Percentiles rank a stretch among this genome's conserved stretches.
These are phyloP conservation scores for Sarocladium kiliense DNA, from an alignment of 2,329 filamentous ascomycete species.

Conservation along the genomic window DNA sequence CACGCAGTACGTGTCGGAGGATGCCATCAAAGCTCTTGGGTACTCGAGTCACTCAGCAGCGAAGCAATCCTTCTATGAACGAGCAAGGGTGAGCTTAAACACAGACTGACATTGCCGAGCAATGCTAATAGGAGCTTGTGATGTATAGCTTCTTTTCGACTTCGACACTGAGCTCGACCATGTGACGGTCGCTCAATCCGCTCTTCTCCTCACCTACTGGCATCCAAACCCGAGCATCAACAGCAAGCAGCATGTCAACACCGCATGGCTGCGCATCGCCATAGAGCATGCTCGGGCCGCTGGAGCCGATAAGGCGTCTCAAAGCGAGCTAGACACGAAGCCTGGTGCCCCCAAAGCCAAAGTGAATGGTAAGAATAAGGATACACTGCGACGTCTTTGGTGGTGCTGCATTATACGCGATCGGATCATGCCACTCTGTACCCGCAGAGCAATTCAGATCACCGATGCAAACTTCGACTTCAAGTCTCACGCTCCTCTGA, in stretches of 20 bases:
- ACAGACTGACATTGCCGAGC: background rate
- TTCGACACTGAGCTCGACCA: background rate
- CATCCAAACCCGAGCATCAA: background rate
- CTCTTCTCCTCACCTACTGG: background rate
- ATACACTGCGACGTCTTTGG: conserved; percentile 3
- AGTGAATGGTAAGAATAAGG: background rate
- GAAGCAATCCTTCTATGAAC: background rate
- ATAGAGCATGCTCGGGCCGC: background rate
- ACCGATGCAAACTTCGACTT: background rate
- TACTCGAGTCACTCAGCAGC: background rate
- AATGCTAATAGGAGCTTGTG: no score
- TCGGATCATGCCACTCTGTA: conserved; percentile 10
- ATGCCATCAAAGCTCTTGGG: background rate
- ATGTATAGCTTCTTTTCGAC: background rate
- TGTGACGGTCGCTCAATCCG: background rate
- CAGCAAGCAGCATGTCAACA: background rate
- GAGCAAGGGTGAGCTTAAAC: background rate
- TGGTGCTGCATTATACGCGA: conserved; percentile 11
- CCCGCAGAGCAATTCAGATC: conserved; percentile 8
- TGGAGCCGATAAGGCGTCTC: background rate
- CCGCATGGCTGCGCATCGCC: background rate
- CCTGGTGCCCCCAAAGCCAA: background rate
- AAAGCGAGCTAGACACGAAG: background rate
- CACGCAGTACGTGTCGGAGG: background rate
- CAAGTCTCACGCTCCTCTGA: background rate